phyloP scores from a whole-genome alignment of 1,139 yeast genomes.

The Geotrichum australiense region DNA sequence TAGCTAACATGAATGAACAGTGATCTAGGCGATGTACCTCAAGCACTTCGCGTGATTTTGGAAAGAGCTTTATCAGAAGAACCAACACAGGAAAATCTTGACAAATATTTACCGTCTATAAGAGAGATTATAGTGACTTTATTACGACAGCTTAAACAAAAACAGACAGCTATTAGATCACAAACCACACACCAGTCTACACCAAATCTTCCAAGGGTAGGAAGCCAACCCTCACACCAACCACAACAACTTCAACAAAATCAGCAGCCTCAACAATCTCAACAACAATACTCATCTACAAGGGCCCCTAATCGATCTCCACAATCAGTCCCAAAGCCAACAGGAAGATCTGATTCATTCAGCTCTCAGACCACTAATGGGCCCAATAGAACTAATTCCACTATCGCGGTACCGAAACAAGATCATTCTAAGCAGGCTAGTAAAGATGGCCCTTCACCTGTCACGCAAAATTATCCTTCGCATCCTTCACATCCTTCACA shows the following conservation, averaged over 20 bases:
- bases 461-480: not conserved
- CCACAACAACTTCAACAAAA: not conserved
- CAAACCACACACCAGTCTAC: slow-evolving; percentile 1
- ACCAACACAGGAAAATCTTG: slow-evolving; percentile 79
- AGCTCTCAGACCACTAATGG: not conserved
- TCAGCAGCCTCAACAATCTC: not conserved
- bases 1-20: slow-evolving; percentile 21
- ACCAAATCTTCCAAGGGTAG: not conserved
- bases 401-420: not conserved
- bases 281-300: not conserved
- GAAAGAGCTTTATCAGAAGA: slow-evolving; percentile 84
- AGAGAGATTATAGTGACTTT: slow-evolving; percentile 80
- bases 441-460: not conserved
- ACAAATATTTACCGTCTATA: slow-evolving; percentile 73
- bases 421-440: not conserved
- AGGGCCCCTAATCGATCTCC: slow-evolving; percentile 11
- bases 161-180: slow-evolving; percentile 42
- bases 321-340: not conserved
- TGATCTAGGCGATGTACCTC: slow-evolving; percentile 75
- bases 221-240: not conserved
- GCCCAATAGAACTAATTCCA: slow-evolving; percentile 6
- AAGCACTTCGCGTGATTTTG: slow-evolving; percentile 59
- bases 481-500: not conserved
- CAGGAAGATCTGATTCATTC: slow-evolving; percentile 8
- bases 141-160: slow-evolving; percentile 71